Base-by-base conservation (phyloP, 1,284 basidiomycete species). In the Trichosporon asahii region DNA sequence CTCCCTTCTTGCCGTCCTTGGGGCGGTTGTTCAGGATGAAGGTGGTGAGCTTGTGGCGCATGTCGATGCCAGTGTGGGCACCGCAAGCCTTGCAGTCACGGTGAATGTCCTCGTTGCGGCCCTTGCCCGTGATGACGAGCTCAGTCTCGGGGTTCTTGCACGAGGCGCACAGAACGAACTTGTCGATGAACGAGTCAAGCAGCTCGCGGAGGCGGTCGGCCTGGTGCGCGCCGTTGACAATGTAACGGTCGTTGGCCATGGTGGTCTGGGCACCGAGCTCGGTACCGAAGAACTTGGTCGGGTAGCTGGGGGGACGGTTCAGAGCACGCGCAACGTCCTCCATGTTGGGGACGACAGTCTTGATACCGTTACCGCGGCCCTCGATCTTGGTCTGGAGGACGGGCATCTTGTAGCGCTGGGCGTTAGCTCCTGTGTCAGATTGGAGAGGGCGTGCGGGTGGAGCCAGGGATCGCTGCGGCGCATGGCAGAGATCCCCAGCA, bases 121-220 rank as follows among this genome's bases (percentile, higher is more conserved):
- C 78, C 55, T 77, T 77, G 70, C 81, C 81, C 79, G 92, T 89
- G 81, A 98, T 90, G 85, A 95, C 86, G 66, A 98, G 89, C 80
- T 98, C 96, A 55, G 97, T 99, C 86, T 99, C 97, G 27, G 97
- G 97, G 83, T 99, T 99, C 87, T 98, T 98, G 91, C 97, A 99
- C 53, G 91, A 89, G 74, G 90, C 91, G 86, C 97, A 99, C 31
- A 99, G 90, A 67, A 99, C 95, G 79, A 98, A 99, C 84, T 98
- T 98, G 76, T 93, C 92, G 85, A 99, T 99, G 87, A 99, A 99
- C 61, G 84, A 88, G 82, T 99, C 96, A 77, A 99, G 90, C 8
- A 99, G 89, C 84, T 99, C 96, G 72, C 96, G 92, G 35, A 99
- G 90, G 74, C 95, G 92, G 69, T 89, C 86, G 44, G 94, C 91